phyloP scores from a whole-genome alignment of 108 stramenopile species.

The Stephanodiscus minutulus region DNA sequence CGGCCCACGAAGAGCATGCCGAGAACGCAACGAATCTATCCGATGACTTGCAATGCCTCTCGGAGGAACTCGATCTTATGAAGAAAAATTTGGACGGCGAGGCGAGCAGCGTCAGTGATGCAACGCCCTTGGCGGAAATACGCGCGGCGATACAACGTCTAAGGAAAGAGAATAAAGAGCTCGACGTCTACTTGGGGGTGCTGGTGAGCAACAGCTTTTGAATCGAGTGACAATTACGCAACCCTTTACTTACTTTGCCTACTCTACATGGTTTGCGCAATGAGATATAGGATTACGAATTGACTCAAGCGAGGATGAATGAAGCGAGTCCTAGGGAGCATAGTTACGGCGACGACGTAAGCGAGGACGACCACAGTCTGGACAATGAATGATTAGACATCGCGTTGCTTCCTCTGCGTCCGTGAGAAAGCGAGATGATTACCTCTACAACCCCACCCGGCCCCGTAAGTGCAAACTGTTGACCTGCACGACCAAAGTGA shows the following conservation, averaged over 20 bases:
- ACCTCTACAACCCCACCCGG: too few species aligned
- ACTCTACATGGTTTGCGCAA: background rate
- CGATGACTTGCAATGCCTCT: conserved; percentile 16
- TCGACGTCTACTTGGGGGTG: conserved; percentile 37
- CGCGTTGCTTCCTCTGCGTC: background rate
- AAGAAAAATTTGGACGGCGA: conserved; percentile 42
- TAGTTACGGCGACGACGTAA: background rate
- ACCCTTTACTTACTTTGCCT: background rate
- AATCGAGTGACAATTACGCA: background rate
- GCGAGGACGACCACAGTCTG: conserved; percentile 12
- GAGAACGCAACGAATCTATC: conserved; percentile 19
- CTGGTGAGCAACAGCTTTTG: conserved; percentile 22
- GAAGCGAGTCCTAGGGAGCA: conserved; percentile 8
- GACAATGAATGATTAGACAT: conserved; percentile 7
- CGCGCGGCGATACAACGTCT: conserved; percentile 33
- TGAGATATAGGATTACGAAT: conserved; percentile 22
- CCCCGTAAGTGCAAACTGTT: too few species aligned
- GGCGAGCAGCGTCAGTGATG: conserved; percentile 41
- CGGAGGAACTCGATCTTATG: conserved; percentile 14
- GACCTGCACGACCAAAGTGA: too few species aligned
- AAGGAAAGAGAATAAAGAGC: conserved; percentile 40
- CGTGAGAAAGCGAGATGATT: background rate
- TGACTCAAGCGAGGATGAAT: conserved; percentile 14
- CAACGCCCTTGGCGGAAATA: conserved; percentile 36
- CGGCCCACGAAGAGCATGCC: conserved; percentile 13